Percentiles rank a stretch among this genome's conserved stretches.
phyloP scores from a whole-genome alignment of 495 filamentous ascomycete species.

The Lophiostoma macrostomum region DNA sequence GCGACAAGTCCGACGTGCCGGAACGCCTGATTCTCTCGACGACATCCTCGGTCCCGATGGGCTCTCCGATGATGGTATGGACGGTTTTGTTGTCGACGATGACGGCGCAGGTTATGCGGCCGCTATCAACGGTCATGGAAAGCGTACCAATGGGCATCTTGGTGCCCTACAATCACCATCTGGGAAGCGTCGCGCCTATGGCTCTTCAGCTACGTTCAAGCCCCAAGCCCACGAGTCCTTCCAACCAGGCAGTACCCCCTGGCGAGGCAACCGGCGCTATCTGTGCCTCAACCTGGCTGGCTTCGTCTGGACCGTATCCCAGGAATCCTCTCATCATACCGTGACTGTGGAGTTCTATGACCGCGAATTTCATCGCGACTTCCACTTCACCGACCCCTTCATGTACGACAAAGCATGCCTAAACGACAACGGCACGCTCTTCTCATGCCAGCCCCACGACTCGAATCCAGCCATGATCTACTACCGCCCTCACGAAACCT shows the following conservation, averaged over 20 bases:
- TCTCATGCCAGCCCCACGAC: slow-evolving; percentile 69
- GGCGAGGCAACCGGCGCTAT: slow-evolving; percentile 90
- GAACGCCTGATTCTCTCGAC: slow-evolving; percentile 59
- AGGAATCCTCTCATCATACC: slow-evolving; percentile 82
- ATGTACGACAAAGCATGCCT: slow-evolving; percentile 94
- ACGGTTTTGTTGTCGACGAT: slow-evolving; percentile 89
- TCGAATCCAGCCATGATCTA: slow-evolving; percentile 73
- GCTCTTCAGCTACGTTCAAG: slow-evolving; percentile 45
- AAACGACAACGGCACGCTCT: slow-evolving; percentile 80
- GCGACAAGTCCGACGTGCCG: slow-evolving; percentile 39
- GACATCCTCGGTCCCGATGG: slow-evolving; percentile 54
- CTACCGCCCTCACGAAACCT: slow-evolving; percentile 95
- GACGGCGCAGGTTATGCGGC: slow-evolving; percentile 88
- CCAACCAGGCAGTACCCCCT: slow-evolving; percentile 91
- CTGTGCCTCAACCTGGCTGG: slow-evolving; percentile 90
- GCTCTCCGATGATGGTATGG: slow-evolving; percentile 43
- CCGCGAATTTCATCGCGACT: slow-evolving; percentile 82
- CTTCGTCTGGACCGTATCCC: slow-evolving; percentile 94
- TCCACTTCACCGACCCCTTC: slow-evolving; percentile 95
- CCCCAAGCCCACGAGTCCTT: slow-evolving; percentile 77
- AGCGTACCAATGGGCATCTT: slow-evolving; percentile 55
- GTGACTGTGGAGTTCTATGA: slow-evolving; percentile 98
- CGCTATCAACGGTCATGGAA: slow-evolving; percentile 58
- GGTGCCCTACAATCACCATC: slow-evolving; percentile 46
- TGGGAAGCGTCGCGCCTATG: slow-evolving; percentile 61